Conservation (phyloP, 1,139 yeast species). For the Lizanozyma gosingica region DNA sequence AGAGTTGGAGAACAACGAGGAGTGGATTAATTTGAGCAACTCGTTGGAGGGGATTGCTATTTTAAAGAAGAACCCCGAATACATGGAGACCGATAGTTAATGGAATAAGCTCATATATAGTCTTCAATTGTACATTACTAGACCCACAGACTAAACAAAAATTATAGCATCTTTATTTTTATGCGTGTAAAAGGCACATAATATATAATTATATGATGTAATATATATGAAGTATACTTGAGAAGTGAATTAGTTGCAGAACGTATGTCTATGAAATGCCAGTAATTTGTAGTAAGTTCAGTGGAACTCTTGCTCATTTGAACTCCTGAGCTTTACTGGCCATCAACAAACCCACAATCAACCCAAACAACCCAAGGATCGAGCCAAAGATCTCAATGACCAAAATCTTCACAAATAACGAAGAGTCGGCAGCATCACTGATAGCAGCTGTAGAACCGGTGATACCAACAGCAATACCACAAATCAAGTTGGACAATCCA, state of each 20-base stretch:
- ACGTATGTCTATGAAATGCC: no score
- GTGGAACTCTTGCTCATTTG: conserved; percentile 12
- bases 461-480: conserved; percentile 96
- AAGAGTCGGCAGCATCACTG: conserved; percentile 94
- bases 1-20: conserved; percentile 83
- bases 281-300: background rate
- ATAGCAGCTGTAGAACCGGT: conserved; percentile 98
- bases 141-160: background rate
- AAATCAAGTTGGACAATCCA: conserved; percentile 84
- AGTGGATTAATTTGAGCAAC: conserved; percentile 74
- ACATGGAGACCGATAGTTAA: conserved; percentile 55
- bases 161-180: no score
- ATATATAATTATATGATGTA: background rate
- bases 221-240: background rate
- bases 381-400: conserved; percentile 97
- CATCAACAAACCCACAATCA: conserved; percentile 94
- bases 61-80: conserved; percentile 83
- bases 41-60: conserved; percentile 91
- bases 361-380: conserved; percentile 86
- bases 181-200: background rate
- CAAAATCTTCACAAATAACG: conserved; percentile 88
- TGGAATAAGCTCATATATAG: background rate
- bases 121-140: conserved; percentile 1
- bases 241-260: no score
- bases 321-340: conserved; percentile 92